phyloP scores from a whole-genome alignment of 2,329 filamentous ascomycete genomes.

The Verticillium nubilum region DNA sequence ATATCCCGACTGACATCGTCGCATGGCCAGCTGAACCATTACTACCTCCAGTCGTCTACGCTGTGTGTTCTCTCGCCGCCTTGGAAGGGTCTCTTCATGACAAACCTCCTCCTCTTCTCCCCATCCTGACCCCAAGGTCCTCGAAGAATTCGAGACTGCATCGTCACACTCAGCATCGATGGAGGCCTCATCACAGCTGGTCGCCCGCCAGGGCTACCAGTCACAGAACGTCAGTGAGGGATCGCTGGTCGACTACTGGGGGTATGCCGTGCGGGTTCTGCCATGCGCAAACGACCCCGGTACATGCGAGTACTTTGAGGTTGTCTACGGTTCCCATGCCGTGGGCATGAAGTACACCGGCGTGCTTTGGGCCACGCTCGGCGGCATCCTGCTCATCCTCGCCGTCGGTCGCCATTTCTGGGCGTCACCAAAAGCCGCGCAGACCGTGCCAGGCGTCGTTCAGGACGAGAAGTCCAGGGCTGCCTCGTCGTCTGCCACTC shows the following conservation, averaged over 20 bases:
- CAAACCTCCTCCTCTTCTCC: too few species aligned
- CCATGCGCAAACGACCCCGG: conserved; percentile 40
- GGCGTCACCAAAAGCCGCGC: conserved; percentile 7
- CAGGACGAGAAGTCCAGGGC: conserved; percentile 7
- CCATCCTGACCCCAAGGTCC: too few species aligned
- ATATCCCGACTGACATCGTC: too few species aligned
- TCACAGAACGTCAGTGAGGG: conserved; percentile 27
- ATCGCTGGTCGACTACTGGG: conserved; percentile 35
- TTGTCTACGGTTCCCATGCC: conserved; percentile 44
- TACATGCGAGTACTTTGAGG: conserved; percentile 45
- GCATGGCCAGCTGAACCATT: too few species aligned
- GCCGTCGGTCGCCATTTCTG: conserved; percentile 22
- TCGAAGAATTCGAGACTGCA: too few species aligned
- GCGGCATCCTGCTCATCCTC: conserved; percentile 37
- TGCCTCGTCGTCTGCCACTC: conserved; percentile 12
- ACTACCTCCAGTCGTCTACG: too few species aligned
- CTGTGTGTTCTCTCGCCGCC: too few species aligned
- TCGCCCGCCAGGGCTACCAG: conserved; percentile 31
- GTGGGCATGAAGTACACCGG: conserved; percentile 43
- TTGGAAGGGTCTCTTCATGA: too few species aligned
- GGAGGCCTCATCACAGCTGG: conserved; percentile 6
- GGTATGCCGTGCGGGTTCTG: conserved; percentile 36
- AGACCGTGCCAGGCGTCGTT: conserved; percentile 8
- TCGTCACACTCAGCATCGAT: conserved; percentile 1
- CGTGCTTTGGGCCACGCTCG: conserved; percentile 42